Percentiles rank a stretch among this genome's conserved stretches.
These are phyloP conservation scores for Pseudonectria foliicola DNA, from an alignment of 2,329 filamentous ascomycete species.

Conservation along the genomic window DNA sequence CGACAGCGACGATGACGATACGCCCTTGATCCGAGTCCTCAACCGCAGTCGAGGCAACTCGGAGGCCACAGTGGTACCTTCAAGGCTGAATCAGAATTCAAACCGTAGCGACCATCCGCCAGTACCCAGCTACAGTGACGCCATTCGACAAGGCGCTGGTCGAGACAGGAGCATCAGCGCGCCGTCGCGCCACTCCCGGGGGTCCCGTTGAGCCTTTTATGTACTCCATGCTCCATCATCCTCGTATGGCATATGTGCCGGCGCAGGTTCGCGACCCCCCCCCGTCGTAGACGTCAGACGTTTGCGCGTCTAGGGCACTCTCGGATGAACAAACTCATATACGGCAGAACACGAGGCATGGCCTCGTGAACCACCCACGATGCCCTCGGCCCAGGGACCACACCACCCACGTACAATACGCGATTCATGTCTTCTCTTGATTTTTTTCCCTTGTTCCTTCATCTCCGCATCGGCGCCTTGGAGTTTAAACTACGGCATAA, in stretches of 20 bases:
- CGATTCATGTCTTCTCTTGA: constrained; percentile 7
- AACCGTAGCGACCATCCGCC: constrained; percentile 42
- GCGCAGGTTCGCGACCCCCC: too few relatives aligned
- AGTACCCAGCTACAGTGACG: constrained; percentile 78
- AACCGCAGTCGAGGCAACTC: constrained; percentile 46
- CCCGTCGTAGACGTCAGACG: too few relatives aligned
- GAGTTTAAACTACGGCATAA: constrained; percentile 20
- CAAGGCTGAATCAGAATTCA: constrained; percentile 14
- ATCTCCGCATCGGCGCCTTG: constrained; percentile 17
- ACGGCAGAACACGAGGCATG: too few relatives aligned
- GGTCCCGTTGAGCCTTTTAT: too few relatives aligned
- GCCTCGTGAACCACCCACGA: constrained; percentile 1
- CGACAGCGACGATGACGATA: constrained; percentile 51
- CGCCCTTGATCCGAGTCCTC: constrained; percentile 43
- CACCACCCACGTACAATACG: too few relatives aligned
- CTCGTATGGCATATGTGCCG: too few relatives aligned
- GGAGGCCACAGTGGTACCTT: constrained; percentile 30
- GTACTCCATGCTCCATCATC: too few relatives aligned
- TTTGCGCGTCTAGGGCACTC: too few relatives aligned
- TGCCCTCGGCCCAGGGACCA: constrained; percentile 13
- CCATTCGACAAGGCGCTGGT: constrained; percentile 47
- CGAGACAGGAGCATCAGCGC: constrained; percentile 18
- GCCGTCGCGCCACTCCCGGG: constrained; percentile 12
- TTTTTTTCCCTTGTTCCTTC: constrained; percentile 6
- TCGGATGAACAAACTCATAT: too few relatives aligned